These are phyloP conservation scores for Kingdonia uniflora DNA, from an alignment of 164 flowering plant genomes.

Conservation along the genomic window DNA sequence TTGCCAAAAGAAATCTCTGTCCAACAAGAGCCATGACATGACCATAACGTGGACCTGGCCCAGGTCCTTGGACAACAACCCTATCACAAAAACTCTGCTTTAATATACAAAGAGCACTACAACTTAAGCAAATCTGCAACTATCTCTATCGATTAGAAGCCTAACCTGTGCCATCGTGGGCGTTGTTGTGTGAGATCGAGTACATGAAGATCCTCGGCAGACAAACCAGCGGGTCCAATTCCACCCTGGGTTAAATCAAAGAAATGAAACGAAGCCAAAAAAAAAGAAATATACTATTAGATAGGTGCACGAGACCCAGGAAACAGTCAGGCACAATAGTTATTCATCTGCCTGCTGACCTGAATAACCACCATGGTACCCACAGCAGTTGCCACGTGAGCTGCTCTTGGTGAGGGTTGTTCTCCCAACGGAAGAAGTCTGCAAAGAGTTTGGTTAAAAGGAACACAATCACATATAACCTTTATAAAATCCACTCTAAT, in stretches of 20 bases:
- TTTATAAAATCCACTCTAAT: no score
- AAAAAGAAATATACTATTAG: no score
- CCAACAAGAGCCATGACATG: constrained; percentile 99
- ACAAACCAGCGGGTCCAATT: constrained; percentile 98
- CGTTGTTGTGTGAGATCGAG: constrained; percentile 95
- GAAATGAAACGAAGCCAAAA: background rate
- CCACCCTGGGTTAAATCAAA: constrained; percentile 61
- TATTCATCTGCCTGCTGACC: constrained; percentile 28
- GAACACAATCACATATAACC: no score
- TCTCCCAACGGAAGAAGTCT: constrained; percentile 94
- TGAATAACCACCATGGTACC: constrained; percentile 99
- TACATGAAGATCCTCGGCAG: constrained; percentile 99
- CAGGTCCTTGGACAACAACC: constrained; percentile 98
- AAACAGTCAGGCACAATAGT: no score
- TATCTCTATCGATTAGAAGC: background rate
- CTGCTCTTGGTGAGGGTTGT: constrained; percentile 99
- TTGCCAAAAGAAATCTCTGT: constrained; percentile 94
- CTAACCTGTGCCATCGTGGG: constrained; percentile 97
- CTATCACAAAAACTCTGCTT: constrained; percentile 18
- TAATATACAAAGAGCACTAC: background rate
- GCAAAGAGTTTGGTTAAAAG: constrained; percentile 10
- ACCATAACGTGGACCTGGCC: constrained; percentile 99
- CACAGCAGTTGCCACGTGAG: constrained; percentile 98
- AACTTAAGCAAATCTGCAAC: background rate
- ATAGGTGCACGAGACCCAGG: no score